Evolutionary conservation across 23 red algal genomes (phyloP).

Genomic region (Gracilaria vermiculophylla): DNA sequence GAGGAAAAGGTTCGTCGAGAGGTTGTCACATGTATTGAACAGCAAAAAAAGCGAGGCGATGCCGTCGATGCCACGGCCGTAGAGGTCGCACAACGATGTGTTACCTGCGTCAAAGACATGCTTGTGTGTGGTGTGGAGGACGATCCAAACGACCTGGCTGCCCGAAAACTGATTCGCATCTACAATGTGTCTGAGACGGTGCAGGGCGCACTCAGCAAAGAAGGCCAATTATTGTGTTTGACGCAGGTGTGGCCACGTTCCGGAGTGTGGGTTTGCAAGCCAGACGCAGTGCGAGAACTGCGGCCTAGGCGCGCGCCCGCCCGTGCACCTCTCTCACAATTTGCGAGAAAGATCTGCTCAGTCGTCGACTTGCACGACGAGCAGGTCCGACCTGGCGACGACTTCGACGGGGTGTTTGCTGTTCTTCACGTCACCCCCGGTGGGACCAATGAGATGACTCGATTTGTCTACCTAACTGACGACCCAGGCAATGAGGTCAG

Average conservation of each 20-base stretch:
- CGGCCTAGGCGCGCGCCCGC: not conserved
- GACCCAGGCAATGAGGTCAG: slow-evolving; percentile 20
- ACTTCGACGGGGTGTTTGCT: slow-evolving; percentile 55
- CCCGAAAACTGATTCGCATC: slow-evolving; percentile 57
- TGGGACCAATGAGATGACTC: not conserved
- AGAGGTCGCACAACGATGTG: not conserved
- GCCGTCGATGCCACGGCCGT: not conserved
- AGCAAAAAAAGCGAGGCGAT: not conserved
- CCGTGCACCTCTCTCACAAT: not conserved
- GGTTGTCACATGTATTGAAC: not conserved
- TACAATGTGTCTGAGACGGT: slow-evolving; percentile 37
- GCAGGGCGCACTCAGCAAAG: not conserved
- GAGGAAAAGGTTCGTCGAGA: slow-evolving; percentile 40
- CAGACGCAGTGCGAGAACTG: not conserved
- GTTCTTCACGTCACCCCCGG: slow-evolving; percentile 34
- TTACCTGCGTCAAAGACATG: slow-evolving; percentile 30
- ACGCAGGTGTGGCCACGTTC: slow-evolving; percentile 36
- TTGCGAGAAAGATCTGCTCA: slow-evolving; percentile 22
- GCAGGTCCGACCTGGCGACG: not conserved
- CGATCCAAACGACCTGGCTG: not conserved
- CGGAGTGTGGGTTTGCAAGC: slow-evolving; percentile 24
- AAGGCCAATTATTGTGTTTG: slow-evolving; percentile 19
- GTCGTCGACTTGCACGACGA: slow-evolving; percentile 13
- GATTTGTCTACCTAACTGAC: slow-evolving; percentile 57
- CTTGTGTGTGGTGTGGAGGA: slow-evolving; percentile 43